Percentiles rank a stretch among this genome's conserved stretches.
Conservation (phyloP, 768 basidiomycete genomes). For the Rhodotorula kratochvilovae region DNA sequence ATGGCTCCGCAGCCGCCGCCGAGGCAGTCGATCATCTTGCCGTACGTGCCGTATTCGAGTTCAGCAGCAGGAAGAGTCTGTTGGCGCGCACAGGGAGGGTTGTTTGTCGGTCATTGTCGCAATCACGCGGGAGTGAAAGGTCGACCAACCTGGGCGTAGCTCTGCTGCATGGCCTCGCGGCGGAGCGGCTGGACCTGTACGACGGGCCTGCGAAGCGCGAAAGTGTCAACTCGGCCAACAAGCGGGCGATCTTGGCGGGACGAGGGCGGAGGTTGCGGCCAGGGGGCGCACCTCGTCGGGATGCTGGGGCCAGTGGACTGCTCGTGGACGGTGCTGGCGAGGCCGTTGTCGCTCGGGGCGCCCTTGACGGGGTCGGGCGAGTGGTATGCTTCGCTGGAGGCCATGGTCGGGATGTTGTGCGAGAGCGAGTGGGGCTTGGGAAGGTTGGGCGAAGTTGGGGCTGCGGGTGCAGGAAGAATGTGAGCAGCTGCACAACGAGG, state of each 20-base stretch:
- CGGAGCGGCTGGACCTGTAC: constrained; percentile 24
- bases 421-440: neutral
- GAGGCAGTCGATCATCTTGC: constrained; percentile 31
- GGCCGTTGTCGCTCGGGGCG: neutral
- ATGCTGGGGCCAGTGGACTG: too few relatives aligned
- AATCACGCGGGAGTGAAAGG: constrained; percentile 53
- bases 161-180: constrained; percentile 58
- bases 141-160: constrained; percentile 67
- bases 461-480: too few relatives aligned
- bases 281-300: neutral
- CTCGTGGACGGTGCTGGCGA: neutral
- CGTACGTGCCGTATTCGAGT: constrained; percentile 54
- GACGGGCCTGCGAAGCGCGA: neutral
- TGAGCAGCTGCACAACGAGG: neutral
- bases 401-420: too few relatives aligned
- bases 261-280: neutral
- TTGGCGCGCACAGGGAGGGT: constrained; percentile 57
- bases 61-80: constrained; percentile 66
- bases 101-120: too few relatives aligned
- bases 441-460: too few relatives aligned
- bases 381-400: neutral
- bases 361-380: neutral
- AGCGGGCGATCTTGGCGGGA: too few relatives aligned
- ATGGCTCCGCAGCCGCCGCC: constrained; percentile 14
- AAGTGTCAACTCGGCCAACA: neutral